These are phyloP conservation scores for Triglochin maritima DNA, from an alignment of 106 monocot species.

Conservation along the genomic window DNA sequence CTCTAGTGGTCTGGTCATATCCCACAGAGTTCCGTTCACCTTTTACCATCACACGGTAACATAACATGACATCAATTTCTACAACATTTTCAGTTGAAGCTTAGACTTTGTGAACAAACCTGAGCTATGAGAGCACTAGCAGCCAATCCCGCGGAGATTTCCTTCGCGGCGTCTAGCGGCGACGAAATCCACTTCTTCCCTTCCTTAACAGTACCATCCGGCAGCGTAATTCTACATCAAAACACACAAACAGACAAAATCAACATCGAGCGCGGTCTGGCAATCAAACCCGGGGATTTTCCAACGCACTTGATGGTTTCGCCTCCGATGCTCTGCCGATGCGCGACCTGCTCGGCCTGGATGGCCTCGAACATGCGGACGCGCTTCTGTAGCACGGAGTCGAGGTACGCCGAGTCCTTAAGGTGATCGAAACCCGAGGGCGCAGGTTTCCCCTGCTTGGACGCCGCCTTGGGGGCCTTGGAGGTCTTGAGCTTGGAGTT, in stretches of 20 bases:
- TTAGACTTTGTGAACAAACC: conserved; percentile 17
- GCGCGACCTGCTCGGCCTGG: conserved; percentile 11
- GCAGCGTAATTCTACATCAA: conserved; percentile 53
- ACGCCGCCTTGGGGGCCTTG: background rate
- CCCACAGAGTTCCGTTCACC: conserved; percentile 92
- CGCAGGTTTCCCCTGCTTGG: background rate
- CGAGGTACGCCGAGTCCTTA: conserved; percentile 16
- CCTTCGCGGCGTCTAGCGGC: conserved; percentile 77
- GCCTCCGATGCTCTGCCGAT: conserved; percentile 8
- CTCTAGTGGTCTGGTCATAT: conserved; percentile 87
- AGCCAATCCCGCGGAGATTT: conserved; percentile 71
- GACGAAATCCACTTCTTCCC: conserved; percentile 79
- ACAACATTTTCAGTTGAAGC: conserved; percentile 1
- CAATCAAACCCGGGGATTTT: background rate
- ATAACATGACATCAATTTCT: background rate
- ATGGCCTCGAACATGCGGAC: conserved; percentile 12
- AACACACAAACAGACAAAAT: background rate
- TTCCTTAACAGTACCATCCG: conserved; percentile 72
- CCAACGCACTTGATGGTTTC: conserved; percentile 13
- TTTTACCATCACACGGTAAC: conserved; percentile 12
- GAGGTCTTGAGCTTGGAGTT: background rate
- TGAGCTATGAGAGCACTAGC: conserved; percentile 67
- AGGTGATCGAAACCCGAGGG: background rate
- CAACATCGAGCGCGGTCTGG: background rate
- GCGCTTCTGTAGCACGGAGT: conserved; percentile 15